Evolutionary conservation across 2,329 filamentous ascomycete species (phyloP).

Genomic region (Fusarium tupiense): DNA sequence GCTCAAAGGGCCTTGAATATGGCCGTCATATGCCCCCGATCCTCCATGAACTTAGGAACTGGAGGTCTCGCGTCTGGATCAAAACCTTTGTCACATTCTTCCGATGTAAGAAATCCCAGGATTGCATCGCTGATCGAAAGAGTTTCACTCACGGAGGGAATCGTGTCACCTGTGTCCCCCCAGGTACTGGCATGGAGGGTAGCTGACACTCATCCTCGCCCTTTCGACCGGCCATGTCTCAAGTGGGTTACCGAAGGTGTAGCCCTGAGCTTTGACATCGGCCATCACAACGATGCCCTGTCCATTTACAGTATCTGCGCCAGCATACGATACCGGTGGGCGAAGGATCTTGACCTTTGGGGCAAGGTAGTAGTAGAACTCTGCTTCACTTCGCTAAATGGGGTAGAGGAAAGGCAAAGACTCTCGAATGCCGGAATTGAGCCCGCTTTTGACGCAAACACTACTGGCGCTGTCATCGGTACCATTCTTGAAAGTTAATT

Average conservation of each 20-base stretch:
- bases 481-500: background rate
- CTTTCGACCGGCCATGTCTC: constrained; percentile 5
- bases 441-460: constrained; percentile 19
- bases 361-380: constrained; percentile 21
- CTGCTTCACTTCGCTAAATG: background rate
- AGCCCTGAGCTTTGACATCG: background rate
- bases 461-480: background rate
- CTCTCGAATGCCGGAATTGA: background rate
- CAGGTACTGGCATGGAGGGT: constrained; percentile 18
- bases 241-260: constrained; percentile 1
- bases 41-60: background rate
- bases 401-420: background rate
- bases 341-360: background rate
- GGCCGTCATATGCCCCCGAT: background rate
- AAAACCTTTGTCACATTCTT: constrained; percentile 10
- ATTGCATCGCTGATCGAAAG: constrained; percentile 1
- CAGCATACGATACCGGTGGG: background rate
- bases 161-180: background rate
- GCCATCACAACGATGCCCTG: constrained; percentile 8
- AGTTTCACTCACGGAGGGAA: background rate
- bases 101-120: background rate
- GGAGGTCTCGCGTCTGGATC: background rate
- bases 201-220: background rate
- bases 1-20: constrained; percentile 4
- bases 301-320: background rate